phyloP scores from a whole-genome alignment of 345 rosid genomes.

The Stellera chamaejasme region DNA sequence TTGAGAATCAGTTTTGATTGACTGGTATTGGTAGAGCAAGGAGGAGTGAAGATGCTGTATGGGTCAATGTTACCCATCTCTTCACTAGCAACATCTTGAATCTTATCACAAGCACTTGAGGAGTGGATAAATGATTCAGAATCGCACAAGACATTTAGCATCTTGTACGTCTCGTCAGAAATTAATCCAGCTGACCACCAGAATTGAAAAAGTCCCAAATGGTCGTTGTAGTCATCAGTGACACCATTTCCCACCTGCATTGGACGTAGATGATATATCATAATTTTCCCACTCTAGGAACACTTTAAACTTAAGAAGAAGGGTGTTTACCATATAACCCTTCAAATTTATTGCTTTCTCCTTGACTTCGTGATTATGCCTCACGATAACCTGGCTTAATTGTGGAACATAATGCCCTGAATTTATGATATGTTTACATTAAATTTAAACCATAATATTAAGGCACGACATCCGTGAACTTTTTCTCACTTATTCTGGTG shows the following conservation, averaged over 20 bases:
- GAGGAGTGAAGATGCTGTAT: slow-evolving; percentile 78
- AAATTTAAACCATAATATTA: slow-evolving; percentile 4
- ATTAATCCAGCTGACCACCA: slow-evolving; percentile 85
- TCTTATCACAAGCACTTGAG: slow-evolving; percentile 47
- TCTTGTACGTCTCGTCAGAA: slow-evolving; percentile 73
- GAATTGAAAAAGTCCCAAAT: slow-evolving; percentile 72
- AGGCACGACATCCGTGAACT: too few species aligned
- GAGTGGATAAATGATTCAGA: slow-evolving; percentile 55
- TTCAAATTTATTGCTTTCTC: slow-evolving; percentile 51
- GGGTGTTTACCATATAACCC: slow-evolving; percentile 72
- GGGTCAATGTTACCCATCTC: slow-evolving; percentile 83
- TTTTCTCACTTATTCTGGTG: too few species aligned
- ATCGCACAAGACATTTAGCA: slow-evolving; percentile 61
- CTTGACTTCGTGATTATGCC: slow-evolving; percentile 39
- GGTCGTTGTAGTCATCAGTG: slow-evolving; percentile 81
- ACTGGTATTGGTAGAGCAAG: slow-evolving; percentile 50
- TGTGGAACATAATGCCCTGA: slow-evolving; percentile 97
- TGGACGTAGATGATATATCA: slow-evolving; percentile 10
- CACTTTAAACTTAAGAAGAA: slow-evolving; percentile 3
- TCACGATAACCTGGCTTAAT: slow-evolving; percentile 69
- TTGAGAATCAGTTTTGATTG: slow-evolving; percentile 43
- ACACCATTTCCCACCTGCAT: slow-evolving; percentile 91
- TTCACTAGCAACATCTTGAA: slow-evolving; percentile 44
- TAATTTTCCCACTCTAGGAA: slow-evolving; percentile 6
- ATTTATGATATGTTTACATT: slow-evolving; percentile 3